phyloP scores from a whole-genome alignment of 257 asterid species.

The Jacaranda copaia region DNA sequence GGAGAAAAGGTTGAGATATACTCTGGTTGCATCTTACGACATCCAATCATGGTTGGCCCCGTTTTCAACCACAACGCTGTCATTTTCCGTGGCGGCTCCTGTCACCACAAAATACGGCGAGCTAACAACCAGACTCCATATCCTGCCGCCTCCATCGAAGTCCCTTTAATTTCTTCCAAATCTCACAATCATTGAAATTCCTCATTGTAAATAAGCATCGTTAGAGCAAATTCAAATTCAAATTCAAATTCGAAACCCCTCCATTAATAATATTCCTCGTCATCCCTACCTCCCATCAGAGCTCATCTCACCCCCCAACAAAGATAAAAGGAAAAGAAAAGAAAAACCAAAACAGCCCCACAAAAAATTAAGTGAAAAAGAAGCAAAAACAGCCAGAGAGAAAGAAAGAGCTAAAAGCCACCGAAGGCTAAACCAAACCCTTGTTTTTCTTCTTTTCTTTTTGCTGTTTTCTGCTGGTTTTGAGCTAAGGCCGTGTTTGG shows the following conservation, averaged over 20 bases:
- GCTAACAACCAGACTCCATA: slow-evolving; percentile 11
- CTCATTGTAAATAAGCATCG: too few relatives aligned
- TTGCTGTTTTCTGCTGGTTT: slow-evolving; percentile 8
- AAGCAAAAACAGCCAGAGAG: slow-evolving; percentile 14
- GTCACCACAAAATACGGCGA: slow-evolving; percentile 15
- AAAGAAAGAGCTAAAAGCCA: slow-evolving; percentile 33
- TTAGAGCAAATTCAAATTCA: neutral
- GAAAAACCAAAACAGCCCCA: neutral
- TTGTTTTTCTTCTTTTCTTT: slow-evolving; percentile 3
- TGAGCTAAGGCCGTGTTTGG: slow-evolving; percentile 20
- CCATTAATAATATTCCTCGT: slow-evolving; percentile 16
- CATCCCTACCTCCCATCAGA: neutral
- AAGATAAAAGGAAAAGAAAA: neutral
- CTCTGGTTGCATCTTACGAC: neutral
- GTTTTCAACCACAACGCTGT: slow-evolving; percentile 22
- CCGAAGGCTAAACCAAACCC: slow-evolving; percentile 17
- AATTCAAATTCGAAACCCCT: slow-evolving; percentile 30
- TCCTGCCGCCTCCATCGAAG: neutral
- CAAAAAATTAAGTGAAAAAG: slow-evolving; percentile 27
- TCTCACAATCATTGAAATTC: slow-evolving; percentile 7
- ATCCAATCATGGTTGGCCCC: slow-evolving; percentile 17
- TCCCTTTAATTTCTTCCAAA: neutral
- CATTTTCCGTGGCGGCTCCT: neutral
- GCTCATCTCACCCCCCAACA: slow-evolving; percentile 24
- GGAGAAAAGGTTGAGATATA: too few relatives aligned